These are phyloP conservation scores for Lyophyllum shimeji DNA, from an alignment of 768 basidiomycete species.

Conservation along the genomic window DNA sequence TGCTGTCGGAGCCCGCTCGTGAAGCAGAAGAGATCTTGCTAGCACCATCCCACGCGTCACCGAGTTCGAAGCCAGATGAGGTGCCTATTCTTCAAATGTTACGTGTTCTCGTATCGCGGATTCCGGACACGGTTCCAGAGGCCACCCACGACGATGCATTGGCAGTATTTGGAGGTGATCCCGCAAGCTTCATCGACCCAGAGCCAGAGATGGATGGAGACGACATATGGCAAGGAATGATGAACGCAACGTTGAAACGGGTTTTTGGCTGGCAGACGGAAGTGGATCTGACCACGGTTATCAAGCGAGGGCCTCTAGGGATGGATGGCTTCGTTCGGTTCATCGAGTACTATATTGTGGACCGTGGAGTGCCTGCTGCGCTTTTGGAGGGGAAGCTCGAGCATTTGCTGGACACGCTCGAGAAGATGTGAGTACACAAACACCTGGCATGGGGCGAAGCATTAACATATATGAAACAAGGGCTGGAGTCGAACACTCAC, in stretches of 20 bases:
- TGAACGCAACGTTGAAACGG: not conserved
- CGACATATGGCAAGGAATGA: not conserved
- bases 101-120: not conserved
- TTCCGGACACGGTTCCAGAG: not conserved
- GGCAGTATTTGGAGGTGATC: not conserved
- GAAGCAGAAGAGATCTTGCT: not conserved
- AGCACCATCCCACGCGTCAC: not conserved
- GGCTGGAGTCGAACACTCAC: not conserved
- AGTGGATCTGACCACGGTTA: not conserved
- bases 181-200: not conserved
- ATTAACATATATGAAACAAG: not conserved
- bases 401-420: not conserved
- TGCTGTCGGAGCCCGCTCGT: not conserved
- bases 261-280: not conserved
- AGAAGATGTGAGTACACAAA: not conserved
- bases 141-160: not conserved
- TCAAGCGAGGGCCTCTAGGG: not conserved
- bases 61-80: not conserved
- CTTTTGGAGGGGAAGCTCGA: slow-evolving; percentile 6
- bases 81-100: not conserved
- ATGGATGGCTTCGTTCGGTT: not conserved
- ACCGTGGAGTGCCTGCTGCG: not conserved
- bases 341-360: slow-evolving; percentile 2
- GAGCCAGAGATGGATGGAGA: not conserved
- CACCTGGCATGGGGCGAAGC: not conserved